Evolutionary conservation across 2,329 filamentous ascomycete genomes (phyloP).

Genomic region (Alternaria ventricosa): DNA sequence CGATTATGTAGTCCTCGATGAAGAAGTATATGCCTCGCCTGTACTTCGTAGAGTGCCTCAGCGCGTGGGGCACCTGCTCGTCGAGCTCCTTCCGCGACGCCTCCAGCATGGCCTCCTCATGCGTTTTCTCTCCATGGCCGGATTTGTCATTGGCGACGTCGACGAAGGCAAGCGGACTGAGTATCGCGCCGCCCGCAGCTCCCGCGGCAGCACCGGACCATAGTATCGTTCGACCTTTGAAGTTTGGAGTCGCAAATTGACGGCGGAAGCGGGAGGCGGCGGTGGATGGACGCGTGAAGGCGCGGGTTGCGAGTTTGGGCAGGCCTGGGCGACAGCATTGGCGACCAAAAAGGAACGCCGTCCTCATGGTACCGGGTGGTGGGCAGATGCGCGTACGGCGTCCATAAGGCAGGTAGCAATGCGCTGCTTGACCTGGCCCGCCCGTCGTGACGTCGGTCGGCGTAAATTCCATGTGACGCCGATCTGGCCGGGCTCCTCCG

Average conservation of each 20-base stretch:
- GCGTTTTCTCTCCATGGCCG: constrained; percentile 64
- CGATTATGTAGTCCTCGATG: constrained; percentile 74
- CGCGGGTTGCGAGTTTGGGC: constrained; percentile 23
- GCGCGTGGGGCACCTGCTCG: constrained; percentile 69
- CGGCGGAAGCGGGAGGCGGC: constrained; percentile 38
- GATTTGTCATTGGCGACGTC: constrained; percentile 61
- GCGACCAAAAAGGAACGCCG: constrained; percentile 57
- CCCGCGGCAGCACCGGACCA: constrained; percentile 40
- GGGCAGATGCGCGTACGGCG: constrained; percentile 24
- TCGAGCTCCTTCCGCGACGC: constrained; percentile 78
- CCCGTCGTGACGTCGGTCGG: constrained; percentile 33
- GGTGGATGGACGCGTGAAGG: constrained; percentile 33
- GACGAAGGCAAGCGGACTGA: constrained; percentile 66
- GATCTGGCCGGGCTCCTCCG: constrained; percentile 6
- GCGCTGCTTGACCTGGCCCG: constrained; percentile 1
- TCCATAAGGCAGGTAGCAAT: constrained; percentile 30
- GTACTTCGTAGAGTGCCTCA: constrained; percentile 65
- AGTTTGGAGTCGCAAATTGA: constrained; percentile 45
- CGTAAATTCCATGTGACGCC: constrained; percentile 25
- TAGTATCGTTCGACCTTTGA: constrained; percentile 38
- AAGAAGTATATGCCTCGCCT: constrained; percentile 68
- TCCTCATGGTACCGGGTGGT: constrained; percentile 55
- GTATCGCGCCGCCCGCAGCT: constrained; percentile 34
- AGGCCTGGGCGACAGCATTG: constrained; percentile 55
- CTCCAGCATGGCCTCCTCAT: constrained; percentile 86